Evolutionary conservation across 2,329 filamentous ascomycete species (phyloP).

Genomic region (Apiospora malaysiana): DNA sequence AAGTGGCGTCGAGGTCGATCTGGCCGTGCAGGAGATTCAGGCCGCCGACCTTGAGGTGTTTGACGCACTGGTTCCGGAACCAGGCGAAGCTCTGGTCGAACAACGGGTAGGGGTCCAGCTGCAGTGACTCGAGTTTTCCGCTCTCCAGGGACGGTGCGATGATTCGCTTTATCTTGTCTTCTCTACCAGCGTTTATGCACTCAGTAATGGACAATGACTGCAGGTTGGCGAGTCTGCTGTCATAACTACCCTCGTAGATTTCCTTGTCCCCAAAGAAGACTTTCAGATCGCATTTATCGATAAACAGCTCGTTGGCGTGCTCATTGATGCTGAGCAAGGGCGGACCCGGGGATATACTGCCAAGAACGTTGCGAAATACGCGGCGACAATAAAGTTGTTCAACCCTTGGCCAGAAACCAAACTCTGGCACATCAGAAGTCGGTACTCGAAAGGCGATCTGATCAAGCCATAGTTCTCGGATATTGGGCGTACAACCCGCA

Average conservation of each 20-base stretch:
- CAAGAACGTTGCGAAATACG: not conserved
- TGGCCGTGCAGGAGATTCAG: constrained; percentile 58
- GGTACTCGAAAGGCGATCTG: not conserved
- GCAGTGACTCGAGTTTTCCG: constrained; percentile 28
- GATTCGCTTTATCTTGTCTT: constrained; percentile 18
- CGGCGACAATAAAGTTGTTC: constrained; percentile 28
- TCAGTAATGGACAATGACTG: not conserved
- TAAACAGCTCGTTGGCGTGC: not conserved
- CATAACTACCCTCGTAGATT: not conserved
- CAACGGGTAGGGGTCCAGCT: constrained; percentile 31
- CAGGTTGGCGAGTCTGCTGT: not conserved
- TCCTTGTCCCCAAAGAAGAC: not conserved
- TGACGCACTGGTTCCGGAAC: constrained; percentile 34
- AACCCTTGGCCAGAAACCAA: constrained; percentile 23
- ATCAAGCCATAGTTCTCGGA: constrained; percentile 35
- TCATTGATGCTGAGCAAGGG: not conserved
- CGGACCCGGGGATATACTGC: not conserved
- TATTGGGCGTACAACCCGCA: constrained; percentile 29
- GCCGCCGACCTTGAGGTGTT: constrained; percentile 46
- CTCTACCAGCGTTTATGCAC: not conserved
- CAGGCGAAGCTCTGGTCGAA: constrained; percentile 51
- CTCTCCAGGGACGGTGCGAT: constrained; percentile 32
- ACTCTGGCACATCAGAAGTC: not conserved
- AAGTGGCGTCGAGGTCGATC: constrained; percentile 26
- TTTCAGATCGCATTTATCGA: not conserved